Evolutionary conservation across 371 early-diverging fungal genomes (phyloP).

Genomic region (Rhizomucor pusillus): DNA sequence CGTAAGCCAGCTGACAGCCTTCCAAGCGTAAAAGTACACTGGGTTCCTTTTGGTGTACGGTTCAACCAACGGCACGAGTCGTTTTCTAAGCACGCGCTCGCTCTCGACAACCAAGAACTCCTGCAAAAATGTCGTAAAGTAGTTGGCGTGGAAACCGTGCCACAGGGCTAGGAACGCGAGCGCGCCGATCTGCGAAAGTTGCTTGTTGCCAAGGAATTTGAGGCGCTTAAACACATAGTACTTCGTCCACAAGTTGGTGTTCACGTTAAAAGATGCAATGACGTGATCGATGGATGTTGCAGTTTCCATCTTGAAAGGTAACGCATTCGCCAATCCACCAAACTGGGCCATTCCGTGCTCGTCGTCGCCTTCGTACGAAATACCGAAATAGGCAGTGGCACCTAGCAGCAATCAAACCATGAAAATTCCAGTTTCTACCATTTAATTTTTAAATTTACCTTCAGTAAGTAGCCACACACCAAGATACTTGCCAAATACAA

Average conservation of each 20-base stretch:
- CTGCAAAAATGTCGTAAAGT: slow-evolving; percentile 59
- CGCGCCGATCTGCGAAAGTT: slow-evolving; percentile 57
- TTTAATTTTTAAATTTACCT: slow-evolving; percentile 40
- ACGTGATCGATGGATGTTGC: slow-evolving; percentile 61
- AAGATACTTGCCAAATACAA: slow-evolving; percentile 64
- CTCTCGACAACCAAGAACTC: slow-evolving; percentile 63
- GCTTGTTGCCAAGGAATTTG: slow-evolving; percentile 64
- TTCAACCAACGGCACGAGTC: slow-evolving; percentile 23
- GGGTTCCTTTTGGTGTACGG: slow-evolving; percentile 27
- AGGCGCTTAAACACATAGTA: slow-evolving; percentile 73
- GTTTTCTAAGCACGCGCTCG: slow-evolving; percentile 36
- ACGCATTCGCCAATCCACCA: slow-evolving; percentile 62
- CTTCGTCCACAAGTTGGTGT: slow-evolving; percentile 75
- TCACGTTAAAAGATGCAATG: slow-evolving; percentile 68
- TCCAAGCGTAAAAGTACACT: slow-evolving; percentile 20
- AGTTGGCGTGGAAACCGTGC: slow-evolving; percentile 72
- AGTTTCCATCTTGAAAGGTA: slow-evolving; percentile 43
- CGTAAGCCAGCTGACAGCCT: slow-evolving; percentile 26
- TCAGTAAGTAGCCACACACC: slow-evolving; percentile 72
- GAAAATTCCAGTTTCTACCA: too few relatives aligned
- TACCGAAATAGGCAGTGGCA: slow-evolving; percentile 58
- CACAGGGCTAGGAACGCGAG: slow-evolving; percentile 71
- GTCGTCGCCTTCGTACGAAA: slow-evolving; percentile 62
- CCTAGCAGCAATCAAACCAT: too few relatives aligned
- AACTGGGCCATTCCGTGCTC: slow-evolving; percentile 45